A percentile compares a stretch with the other conserved stretches of the same genome.
Evolutionary conservation across 2,329 filamentous ascomycete genomes (phyloP).

Genomic region (Bipolaris victoriae): DNA sequence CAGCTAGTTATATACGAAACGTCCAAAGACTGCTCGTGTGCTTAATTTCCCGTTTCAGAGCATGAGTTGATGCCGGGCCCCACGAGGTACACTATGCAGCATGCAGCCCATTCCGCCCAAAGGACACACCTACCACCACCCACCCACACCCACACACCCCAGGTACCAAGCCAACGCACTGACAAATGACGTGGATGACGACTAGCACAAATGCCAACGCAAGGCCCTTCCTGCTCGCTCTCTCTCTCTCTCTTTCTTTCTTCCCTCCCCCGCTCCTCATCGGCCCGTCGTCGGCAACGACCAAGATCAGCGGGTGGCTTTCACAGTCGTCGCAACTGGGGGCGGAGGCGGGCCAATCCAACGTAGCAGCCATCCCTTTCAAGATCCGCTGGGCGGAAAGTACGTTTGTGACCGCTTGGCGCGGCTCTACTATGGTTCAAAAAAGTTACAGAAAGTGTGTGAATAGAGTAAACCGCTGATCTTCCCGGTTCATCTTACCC

Average conservation of each 20-base stretch:
- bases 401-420: no score
- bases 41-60: constrained; percentile 7
- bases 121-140: background rate
- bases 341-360: no score
- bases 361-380: no score
- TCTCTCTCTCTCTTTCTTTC: no score
- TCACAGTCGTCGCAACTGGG: no score
- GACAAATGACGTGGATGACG: constrained; percentile 7
- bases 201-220: background rate
- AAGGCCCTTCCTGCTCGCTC: background rate
- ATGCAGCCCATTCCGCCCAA: background rate
- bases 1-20: background rate
- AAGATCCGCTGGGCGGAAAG: no score
- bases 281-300: constrained; percentile 8
- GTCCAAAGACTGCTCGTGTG: background rate
- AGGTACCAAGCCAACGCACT: background rate
- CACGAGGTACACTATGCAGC: background rate
- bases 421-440: background rate
- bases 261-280: background rate
- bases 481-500: no score
- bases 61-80: background rate
- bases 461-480: no score
- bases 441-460: background rate
- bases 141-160: no score
- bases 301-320: no score